Evolutionary conservation across 108 stramenopile species (phyloP).

Genomic region (Cyclostephanos tholiformis): DNA sequence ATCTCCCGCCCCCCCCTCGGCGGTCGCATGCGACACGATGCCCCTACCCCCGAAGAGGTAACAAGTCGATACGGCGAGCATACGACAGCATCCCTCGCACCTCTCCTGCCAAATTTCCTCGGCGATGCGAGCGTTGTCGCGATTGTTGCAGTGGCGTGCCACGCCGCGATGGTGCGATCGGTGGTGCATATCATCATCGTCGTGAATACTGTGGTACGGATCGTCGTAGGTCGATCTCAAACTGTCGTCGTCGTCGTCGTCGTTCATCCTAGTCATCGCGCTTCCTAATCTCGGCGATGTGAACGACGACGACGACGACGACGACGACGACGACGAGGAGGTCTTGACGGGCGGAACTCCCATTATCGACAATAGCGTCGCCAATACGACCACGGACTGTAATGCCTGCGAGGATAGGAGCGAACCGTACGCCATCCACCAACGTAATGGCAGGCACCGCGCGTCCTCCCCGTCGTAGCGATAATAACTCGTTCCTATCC

Average conservation of each 20-base stretch:
- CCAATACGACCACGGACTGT: constrained; percentile 27
- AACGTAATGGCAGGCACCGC: constrained; percentile 25
- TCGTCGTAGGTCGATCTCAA: too few species aligned
- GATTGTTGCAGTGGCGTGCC: neutral
- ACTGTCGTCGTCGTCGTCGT: neutral
- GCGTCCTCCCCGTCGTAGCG: neutral
- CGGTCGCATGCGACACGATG: constrained; percentile 43
- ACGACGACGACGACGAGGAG: neutral
- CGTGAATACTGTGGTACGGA: constrained; percentile 14
- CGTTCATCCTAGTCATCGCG: constrained; percentile 22
- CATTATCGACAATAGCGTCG: constrained; percentile 28
- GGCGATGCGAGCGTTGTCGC: constrained; percentile 15
- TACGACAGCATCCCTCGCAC: constrained; percentile 70
- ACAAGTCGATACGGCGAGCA: constrained; percentile 70
- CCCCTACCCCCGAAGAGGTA: constrained; percentile 87
- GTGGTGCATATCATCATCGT: neutral
- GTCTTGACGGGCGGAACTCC: neutral
- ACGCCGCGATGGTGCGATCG: neutral
- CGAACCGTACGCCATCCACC: constrained; percentile 27
- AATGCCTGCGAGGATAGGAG: constrained; percentile 14
- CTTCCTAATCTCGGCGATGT: neutral
- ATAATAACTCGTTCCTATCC: neutral
- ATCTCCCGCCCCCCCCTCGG: constrained; percentile 24
- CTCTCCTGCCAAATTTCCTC: constrained; percentile 77
- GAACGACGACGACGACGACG: too few species aligned